phyloP scores from a whole-genome alignment of 2,329 filamentous ascomycete species.

The Alternaria triticimaculans region DNA sequence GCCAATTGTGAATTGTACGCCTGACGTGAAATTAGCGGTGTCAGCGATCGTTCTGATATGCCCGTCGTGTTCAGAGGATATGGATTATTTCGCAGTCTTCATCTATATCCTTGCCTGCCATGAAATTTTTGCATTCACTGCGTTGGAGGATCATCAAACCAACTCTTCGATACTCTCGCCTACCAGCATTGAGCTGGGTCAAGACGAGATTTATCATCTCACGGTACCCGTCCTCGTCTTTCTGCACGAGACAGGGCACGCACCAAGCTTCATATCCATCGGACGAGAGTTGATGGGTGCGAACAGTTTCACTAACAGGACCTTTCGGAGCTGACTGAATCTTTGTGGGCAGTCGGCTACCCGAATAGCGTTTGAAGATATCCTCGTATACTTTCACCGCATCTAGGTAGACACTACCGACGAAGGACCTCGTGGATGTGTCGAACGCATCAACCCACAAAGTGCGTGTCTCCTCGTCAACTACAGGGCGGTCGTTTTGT shows the following conservation, averaged over 20 bases:
- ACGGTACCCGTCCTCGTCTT: accelerated
- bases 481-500: too few relatives aligned
- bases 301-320: background rate
- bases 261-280: background rate
- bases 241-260: background rate
- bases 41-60: background rate
- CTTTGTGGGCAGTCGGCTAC: background rate
- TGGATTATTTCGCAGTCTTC: background rate
- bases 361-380: background rate
- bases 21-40: too few relatives aligned
- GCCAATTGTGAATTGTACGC: background rate
- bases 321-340: background rate
- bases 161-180: background rate
- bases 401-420: background rate
- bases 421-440: background rate
- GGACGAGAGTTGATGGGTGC: background rate
- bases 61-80: background rate
- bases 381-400: background rate
- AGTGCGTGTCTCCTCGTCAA: background rate
- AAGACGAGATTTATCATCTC: background rate
- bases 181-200: background rate
- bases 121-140: background rate
- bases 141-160: too few relatives aligned
- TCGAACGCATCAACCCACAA: background rate
- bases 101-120: background rate